Conservation (phyloP, 169 alveolate genomes). For the Plasmodium relictum region DNA sequence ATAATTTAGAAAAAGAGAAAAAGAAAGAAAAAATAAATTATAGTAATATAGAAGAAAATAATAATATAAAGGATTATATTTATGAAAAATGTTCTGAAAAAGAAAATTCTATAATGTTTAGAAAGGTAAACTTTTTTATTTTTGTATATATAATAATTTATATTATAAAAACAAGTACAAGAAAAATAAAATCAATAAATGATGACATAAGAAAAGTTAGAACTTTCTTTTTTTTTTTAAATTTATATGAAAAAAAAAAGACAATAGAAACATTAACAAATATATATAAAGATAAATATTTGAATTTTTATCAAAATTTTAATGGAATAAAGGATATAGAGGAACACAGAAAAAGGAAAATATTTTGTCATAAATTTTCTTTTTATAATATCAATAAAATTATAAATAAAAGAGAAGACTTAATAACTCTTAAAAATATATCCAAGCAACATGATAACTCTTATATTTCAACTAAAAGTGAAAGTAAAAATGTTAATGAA, state of each 20-base stretch:
- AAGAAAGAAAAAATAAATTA: too few species aligned
- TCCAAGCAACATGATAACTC: not conserved
- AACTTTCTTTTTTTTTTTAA: conserved; percentile 54
- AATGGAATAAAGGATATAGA: conserved; percentile 31
- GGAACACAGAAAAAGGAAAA: conserved; percentile 46
- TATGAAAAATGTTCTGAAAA: conserved; percentile 31
- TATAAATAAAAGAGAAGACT: conserved; percentile 27
- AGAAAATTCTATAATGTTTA: conserved; percentile 39
- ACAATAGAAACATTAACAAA: conserved; percentile 51
- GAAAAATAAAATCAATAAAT: conserved; percentile 34
- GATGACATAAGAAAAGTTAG: conserved; percentile 58
- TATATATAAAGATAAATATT: conserved; percentile 60
- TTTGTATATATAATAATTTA: conserved; percentile 47
- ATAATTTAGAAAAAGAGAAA: not conserved
- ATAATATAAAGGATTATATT: conserved; percentile 43
- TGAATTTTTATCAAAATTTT: conserved; percentile 54
- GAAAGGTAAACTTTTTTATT: conserved; percentile 56
- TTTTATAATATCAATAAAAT: conserved; percentile 42
- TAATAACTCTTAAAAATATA: conserved; percentile 24
- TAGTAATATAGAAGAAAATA: conserved; percentile 10
- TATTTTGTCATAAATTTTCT: conserved; percentile 59
- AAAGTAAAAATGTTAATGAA: not conserved
- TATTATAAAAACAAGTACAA: conserved; percentile 58
- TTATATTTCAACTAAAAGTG: not conserved
- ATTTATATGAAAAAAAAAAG: conserved; percentile 59